Base-by-base conservation (phyloP, 73 alveolate species). In the Paramecium biaurelia region DNA sequence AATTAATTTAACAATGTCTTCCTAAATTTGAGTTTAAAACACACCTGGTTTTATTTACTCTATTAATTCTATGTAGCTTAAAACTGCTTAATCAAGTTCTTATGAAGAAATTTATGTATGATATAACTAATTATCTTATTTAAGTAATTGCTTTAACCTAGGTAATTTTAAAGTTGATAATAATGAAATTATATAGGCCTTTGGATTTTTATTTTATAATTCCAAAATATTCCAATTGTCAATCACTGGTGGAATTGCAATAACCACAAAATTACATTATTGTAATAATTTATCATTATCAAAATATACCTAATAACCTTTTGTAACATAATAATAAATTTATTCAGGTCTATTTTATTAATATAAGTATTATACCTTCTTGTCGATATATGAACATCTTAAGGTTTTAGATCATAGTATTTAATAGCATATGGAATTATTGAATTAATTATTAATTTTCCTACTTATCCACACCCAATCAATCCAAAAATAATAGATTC, bases 141-240 rank as follows among this genome's bases (percentile, higher is more conserved):
- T 79, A 37, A 34, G 67, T n/a, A 76, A 30, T 76, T 76, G 18
- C 10, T 41, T 76, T 18, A 76, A 21, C 4, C 89, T 9, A 9
- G 47, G 47, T 5, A 79, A 23, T 30, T 41, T 43, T 38, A 79
- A 14, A 23, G 90, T 79, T 5, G 90, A 79, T 4, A 79, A 8
- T 42, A 79, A 41, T 4, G 90, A 79, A 43, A 79, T 14, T 10
- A 38, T 47, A 24, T 79, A 79, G 0, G 45, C 7, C n/a, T 79
- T 42, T 15, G 76, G 58, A 35, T 72, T 72, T 2, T 12, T 79
- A 47, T 42, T 30, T 42, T 79, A 26, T 79, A 79, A 45, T 79
- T 79, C 90, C 47, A 79, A 47, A 7, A 79, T 23, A 79, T 79
- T 79, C 90, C 76, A 79, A 79, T 79, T 79, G 43, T 79, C 76